Evolutionary conservation across 768 basidiomycete species (phyloP).

Genomic region (Termitomyces sp.): DNA sequence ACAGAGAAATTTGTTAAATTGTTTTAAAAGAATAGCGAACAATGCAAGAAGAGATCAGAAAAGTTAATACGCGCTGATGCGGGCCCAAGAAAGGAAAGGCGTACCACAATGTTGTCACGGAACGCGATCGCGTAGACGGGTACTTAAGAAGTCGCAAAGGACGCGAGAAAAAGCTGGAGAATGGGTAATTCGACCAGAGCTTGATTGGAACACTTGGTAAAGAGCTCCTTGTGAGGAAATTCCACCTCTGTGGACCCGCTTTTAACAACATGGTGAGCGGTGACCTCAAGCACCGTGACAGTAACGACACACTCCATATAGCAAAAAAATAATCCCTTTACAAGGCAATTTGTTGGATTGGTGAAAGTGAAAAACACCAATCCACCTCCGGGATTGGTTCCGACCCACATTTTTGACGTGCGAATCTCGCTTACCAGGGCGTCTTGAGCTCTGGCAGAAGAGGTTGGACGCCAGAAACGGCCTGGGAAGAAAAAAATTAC

Average conservation of each 20-base stretch:
- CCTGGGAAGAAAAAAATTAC: slow-evolving; percentile 5
- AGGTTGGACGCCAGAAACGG: slow-evolving; percentile 3
- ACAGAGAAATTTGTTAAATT: not conserved
- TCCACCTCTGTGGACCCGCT: slow-evolving; percentile 5
- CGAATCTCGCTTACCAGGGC: slow-evolving; percentile 9
- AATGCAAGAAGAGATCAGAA: slow-evolving; percentile 8
- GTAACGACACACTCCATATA: slow-evolving; percentile 10
- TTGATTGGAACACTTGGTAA: slow-evolving; percentile 1
- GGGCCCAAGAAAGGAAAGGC: slow-evolving; percentile 14
- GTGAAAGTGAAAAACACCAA: slow-evolving; percentile 15
- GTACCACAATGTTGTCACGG: slow-evolving; percentile 12
- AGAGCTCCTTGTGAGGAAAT: slow-evolving; percentile 13
- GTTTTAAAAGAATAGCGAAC: not conserved
- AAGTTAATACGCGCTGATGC: slow-evolving; percentile 9
- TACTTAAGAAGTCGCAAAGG: not conserved
- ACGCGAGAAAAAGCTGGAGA: not conserved
- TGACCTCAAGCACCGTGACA: slow-evolving; percentile 11
- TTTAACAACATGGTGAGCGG: slow-evolving; percentile 13
- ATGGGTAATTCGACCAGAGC: not conserved
- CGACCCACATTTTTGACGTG: slow-evolving; percentile 23
- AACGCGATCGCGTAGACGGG: slow-evolving; percentile 12
- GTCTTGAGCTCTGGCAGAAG: slow-evolving; percentile 8
- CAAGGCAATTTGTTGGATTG: slow-evolving; percentile 14
- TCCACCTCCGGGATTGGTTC: slow-evolving; percentile 22
- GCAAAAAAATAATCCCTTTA: slow-evolving; percentile 11